Conservation (phyloP, 495 filamentous ascomycete genomes). For the Penicillium macrosclerotiorum region DNA sequence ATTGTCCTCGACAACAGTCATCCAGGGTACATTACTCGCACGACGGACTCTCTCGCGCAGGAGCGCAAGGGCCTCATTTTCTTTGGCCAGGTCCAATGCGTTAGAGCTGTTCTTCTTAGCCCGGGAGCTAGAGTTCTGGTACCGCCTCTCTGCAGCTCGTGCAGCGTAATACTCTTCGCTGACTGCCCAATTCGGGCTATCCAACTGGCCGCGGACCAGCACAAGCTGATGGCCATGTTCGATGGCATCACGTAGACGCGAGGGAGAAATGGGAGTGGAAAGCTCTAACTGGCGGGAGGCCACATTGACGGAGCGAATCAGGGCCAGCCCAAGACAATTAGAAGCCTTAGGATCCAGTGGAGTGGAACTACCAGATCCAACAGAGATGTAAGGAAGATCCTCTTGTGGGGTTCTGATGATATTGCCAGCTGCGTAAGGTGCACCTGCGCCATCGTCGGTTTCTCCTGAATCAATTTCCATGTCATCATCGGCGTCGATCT, state of each 20-base stretch:
- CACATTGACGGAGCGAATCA: slow-evolving; percentile 48
- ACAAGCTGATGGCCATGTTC: slow-evolving; percentile 41
- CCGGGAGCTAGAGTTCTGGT: slow-evolving; percentile 22
- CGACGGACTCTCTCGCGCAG: slow-evolving; percentile 37
- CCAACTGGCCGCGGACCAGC: slow-evolving; percentile 52
- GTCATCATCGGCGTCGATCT: slow-evolving; percentile 6
- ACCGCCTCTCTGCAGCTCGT: slow-evolving; percentile 35
- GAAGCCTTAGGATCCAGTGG: slow-evolving; percentile 44
- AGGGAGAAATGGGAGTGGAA: slow-evolving; percentile 45
- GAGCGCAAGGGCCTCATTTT: slow-evolving; percentile 20
- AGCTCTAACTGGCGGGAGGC: slow-evolving; percentile 41
- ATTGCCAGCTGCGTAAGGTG: slow-evolving; percentile 12
- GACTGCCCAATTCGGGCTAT: slow-evolving; percentile 52
- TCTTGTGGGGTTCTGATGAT: slow-evolving; percentile 34
- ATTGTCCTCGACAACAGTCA: slow-evolving; percentile 44
- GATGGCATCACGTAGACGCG: slow-evolving; percentile 28
- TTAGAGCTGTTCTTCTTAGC: slow-evolving; percentile 22
- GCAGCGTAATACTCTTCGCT: slow-evolving; percentile 46
- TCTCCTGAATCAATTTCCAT: slow-evolving; percentile 11
- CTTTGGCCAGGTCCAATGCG: slow-evolving; percentile 12
- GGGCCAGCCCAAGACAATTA: slow-evolving; percentile 50
- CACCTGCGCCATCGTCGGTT: slow-evolving; percentile 13
- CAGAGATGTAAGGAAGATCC: slow-evolving; percentile 43
- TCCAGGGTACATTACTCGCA: slow-evolving; percentile 45
- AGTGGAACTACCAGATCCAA: slow-evolving; percentile 35